Evolutionary conservation across 2,329 filamentous ascomycete species (phyloP).

Genomic region (Trichoderma sp.): DNA sequence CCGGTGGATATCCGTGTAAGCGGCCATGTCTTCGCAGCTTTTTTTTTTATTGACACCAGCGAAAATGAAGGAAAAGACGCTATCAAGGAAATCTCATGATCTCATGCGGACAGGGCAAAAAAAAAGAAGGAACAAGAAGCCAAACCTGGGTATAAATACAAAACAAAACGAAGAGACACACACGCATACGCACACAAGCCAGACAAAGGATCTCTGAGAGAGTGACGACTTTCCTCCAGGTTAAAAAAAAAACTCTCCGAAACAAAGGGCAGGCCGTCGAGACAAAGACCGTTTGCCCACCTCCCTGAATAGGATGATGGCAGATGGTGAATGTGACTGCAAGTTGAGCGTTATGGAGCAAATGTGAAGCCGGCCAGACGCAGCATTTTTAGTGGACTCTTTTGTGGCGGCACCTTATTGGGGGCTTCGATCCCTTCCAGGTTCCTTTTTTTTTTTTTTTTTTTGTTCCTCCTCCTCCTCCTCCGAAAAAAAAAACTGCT

Average conservation of each 20-base stretch:
- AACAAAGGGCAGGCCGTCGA: neutral
- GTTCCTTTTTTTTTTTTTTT: neutral
- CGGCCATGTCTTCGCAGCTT: slow-evolving; percentile 25
- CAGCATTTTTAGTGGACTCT: neutral
- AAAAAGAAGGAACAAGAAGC: neutral
- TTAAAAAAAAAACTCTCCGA: too few relatives aligned
- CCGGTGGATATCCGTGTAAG: slow-evolving; percentile 30
- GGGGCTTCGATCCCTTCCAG: too few relatives aligned
- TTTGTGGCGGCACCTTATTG: neutral
- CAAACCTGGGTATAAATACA: neutral
- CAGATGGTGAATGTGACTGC: neutral
- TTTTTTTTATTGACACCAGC: too few relatives aligned
- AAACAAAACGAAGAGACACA: neutral
- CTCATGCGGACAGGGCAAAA: neutral
- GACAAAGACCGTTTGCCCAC: neutral
- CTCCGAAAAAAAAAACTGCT: too few relatives aligned
- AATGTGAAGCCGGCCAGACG: neutral
- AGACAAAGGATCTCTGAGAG: neutral
- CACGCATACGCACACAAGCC: neutral
- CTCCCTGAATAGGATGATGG: neutral
- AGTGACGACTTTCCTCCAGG: too few relatives aligned
- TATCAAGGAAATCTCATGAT: slow-evolving; percentile 14
- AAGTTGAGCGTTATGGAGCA: neutral
- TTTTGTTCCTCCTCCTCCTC: too few relatives aligned
- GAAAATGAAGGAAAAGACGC: neutral